Base-by-base conservation (phyloP, 2,329 filamentous ascomycete genomes). In the Ophiognomonia clavigignenti-juglandacearum region DNA sequence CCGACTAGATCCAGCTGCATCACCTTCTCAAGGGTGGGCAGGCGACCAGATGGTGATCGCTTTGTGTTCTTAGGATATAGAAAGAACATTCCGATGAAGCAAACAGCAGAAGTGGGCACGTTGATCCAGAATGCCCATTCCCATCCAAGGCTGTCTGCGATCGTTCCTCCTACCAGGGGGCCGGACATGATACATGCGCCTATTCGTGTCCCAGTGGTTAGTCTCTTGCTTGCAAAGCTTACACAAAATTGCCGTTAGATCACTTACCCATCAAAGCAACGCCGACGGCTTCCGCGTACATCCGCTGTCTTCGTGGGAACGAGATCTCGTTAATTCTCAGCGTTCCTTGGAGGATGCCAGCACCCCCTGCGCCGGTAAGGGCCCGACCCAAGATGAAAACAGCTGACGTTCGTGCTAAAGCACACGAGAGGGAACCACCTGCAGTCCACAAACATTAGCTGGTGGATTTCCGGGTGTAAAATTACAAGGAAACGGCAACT, bases 301-400 rank as follows among this genome's bases (percentile, higher is more conserved):
- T 67, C 47, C 68, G 55, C 47, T 69, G 65, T 13, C 61, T 57
- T 2, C 69, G 56, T 4, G 67, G 67, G 3, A 68, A 63, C 18
- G 57, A 54, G 38, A 58, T 51, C 20, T 54, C 51, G 31, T 60
- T 47, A 38, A 61, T 59, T 45, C 59, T 53, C 31, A 61, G 49
- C 18, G 58, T 52, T 27, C 57, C 57, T 10, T 54, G 53, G 35
- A 59, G 57, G 44, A 60, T 58, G 51, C 57, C 54, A 10, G 53
- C 48, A 18, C 53, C 49, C 1, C 56, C 55, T 16, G 54, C 24
- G 41, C 57, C 57, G 41, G 55, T 55, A 5, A 58, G 26, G 14
- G 54, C 57, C 29, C 57, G 54, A 13, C 57, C 57, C 16, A 55
- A 39, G 32, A 59, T 58, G 22, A 59, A 53, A 10, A 53, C 50